phyloP scores from a whole-genome alignment of 2,329 filamentous ascomycete genomes.

The Ophiostoma himal-ulmi region DNA sequence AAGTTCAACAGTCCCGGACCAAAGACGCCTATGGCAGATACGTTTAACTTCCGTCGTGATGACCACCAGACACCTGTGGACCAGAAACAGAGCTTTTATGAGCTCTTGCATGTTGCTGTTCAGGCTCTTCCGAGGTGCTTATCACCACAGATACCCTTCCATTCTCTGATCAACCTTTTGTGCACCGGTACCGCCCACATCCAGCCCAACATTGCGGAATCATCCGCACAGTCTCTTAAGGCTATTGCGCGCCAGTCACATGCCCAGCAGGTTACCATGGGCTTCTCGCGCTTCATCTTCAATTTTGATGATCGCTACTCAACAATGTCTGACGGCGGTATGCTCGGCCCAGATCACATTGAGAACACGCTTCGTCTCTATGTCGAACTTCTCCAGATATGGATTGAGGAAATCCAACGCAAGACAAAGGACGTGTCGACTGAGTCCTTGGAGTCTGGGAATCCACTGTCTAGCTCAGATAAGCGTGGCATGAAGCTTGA shows the following conservation, averaged over 20 bases:
- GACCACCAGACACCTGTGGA: slow-evolving; percentile 68
- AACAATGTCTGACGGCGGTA: slow-evolving; percentile 95
- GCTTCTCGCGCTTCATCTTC: slow-evolving; percentile 96
- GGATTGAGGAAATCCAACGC: slow-evolving; percentile 92
- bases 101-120: slow-evolving; percentile 88
- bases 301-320: slow-evolving; percentile 97
- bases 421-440: slow-evolving; percentile 66
- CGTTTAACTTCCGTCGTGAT: slow-evolving; percentile 87
- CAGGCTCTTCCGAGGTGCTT: slow-evolving; percentile 93
- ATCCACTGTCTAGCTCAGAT: slow-evolving; percentile 41
- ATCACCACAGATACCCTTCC: slow-evolving; percentile 85
- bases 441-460: slow-evolving; percentile 56
- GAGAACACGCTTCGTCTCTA: slow-evolving; percentile 90
- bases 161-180: slow-evolving; percentile 85
- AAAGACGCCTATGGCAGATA: slow-evolving; percentile 91
- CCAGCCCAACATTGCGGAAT: slow-evolving; percentile 83
- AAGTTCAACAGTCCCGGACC: slow-evolving; percentile 83
- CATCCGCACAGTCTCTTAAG: slow-evolving; percentile 87
- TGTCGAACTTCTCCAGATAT: slow-evolving; percentile 88
- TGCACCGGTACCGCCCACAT: slow-evolving; percentile 97
- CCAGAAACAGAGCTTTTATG: slow-evolving; percentile 90
- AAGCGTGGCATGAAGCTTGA: slow-evolving; percentile 74
- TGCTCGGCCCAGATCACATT: slow-evolving; percentile 89
- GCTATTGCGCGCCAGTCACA: slow-evolving; percentile 90
- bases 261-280: slow-evolving; percentile 91